Percentiles rank a stretch among this genome's conserved stretches.
Conservation (phyloP, 2,329 filamentous ascomycete species). For the Trichoderma gracile region DNA sequence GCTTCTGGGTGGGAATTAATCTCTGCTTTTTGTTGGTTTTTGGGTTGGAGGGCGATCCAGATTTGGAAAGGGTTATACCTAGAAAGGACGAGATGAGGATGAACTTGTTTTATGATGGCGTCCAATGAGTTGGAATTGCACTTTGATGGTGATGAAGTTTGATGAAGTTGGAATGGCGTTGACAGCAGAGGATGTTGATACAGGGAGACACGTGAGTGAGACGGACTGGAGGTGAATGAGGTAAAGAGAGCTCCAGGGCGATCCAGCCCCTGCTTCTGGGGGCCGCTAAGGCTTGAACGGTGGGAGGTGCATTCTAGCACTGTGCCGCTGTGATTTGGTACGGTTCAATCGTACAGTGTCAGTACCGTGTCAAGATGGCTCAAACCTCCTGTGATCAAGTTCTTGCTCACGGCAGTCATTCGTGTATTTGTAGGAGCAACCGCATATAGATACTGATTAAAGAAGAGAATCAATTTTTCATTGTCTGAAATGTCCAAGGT, state of each 20-base stretch:
- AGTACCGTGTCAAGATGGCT: too few species aligned
- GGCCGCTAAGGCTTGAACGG: neutral
- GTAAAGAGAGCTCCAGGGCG: conserved; percentile 9
- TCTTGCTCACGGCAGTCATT: too few species aligned
- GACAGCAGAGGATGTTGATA: neutral
- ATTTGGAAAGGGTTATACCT: too few species aligned
- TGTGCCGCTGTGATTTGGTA: neutral
- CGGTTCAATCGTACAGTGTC: too few species aligned
- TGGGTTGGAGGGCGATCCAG: neutral
- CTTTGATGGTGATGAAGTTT: neutral
- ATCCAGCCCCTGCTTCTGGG: conserved; percentile 4
- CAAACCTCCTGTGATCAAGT: too few species aligned
- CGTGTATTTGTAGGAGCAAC: too few species aligned
- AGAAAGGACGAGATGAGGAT: neutral
- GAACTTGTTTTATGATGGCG: neutral
- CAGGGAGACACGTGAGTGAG: conserved; percentile 24
- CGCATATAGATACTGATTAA: too few species aligned
- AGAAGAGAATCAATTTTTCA: too few species aligned
- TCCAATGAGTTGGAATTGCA: neutral
- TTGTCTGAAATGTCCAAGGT: too few species aligned
- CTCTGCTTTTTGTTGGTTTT: neutral
- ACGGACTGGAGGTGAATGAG: conserved; percentile 11
- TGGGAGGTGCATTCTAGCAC: neutral
- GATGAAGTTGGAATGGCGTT: neutral
- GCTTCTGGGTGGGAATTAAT: neutral